Conservation (phyloP, 495 filamentous ascomycete genomes). For the Lentithecium fluviatile region DNA sequence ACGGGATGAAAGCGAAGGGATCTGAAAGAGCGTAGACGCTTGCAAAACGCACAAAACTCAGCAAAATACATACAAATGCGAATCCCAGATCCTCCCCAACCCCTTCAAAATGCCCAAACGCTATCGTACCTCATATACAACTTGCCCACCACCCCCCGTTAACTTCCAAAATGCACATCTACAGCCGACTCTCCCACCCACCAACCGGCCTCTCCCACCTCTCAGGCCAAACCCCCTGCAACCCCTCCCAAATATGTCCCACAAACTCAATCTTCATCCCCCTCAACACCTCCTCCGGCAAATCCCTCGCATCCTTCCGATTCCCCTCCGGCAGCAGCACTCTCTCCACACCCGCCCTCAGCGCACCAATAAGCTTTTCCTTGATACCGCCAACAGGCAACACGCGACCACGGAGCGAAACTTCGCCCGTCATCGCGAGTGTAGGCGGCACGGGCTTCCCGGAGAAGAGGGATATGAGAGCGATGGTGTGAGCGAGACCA, state of each 20-base stretch:
- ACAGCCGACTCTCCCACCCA: conserved; percentile 20
- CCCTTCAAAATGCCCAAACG: too few species aligned
- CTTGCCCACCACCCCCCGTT: too few species aligned
- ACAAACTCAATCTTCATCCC: conserved; percentile 88
- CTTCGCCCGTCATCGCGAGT: conserved; percentile 96
- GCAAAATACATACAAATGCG: too few species aligned
- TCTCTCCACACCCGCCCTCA: conserved; percentile 90
- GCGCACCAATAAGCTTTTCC: conserved; percentile 95
- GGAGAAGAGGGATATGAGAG: conserved; percentile 85
- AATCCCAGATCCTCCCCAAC: too few species aligned
- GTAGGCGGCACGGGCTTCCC: conserved; percentile 86
- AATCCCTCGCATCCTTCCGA: conserved; percentile 87
- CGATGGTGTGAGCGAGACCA: conserved; percentile 90
- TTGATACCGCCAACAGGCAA: conserved; percentile 94
- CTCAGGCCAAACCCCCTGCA: conserved; percentile 35
- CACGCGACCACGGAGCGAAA: conserved; percentile 83
- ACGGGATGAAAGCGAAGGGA: too few species aligned
- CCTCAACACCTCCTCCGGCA: conserved; percentile 85
- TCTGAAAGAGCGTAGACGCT: too few species aligned
- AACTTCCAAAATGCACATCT: background rate
- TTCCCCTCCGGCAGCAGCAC: conserved; percentile 87
- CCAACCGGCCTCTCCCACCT: conserved; percentile 18
- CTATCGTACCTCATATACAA: too few species aligned
- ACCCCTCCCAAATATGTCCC: conserved; percentile 30
- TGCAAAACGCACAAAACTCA: too few species aligned